Evolutionary conservation across 2,329 filamentous ascomycete genomes (phyloP), one percentile per base, ranked within the genome.

Genomic region (Xylariaceae sp.): DNA sequence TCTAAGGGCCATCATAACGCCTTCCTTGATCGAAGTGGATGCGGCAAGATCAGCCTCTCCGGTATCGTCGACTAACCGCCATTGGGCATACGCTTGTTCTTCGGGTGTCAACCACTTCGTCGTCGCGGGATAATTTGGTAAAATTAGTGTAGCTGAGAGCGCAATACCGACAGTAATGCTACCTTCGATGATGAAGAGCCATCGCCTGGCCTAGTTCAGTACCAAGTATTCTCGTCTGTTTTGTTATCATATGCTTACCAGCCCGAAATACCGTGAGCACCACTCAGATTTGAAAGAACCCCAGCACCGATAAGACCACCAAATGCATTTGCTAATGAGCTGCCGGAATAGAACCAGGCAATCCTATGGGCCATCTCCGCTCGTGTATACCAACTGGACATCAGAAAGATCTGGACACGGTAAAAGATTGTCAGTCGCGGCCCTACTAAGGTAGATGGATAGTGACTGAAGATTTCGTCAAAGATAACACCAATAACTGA

Each of bases 101-200:
- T 81, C 76, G 3, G 76, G 64, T 0, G 71, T 71, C 0, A 84
- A 63, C 81, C 81, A 84, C 20, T 68, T 71, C 0, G 81, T 81
- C 0, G 76, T 81, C 36, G 75, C 69, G 1, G 81, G 81, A 13
- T 81, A 82, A 59, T 84, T 75, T 0, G 81, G 82, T 0, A 84
- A 68, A 23, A 72, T 59, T 27, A 76, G 68, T 2, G 60, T 56
- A 3, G 73, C 63, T 1, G 68, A 23, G 1, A 75, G 55, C 1
- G 74, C 67, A 15, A 70, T 63, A 4, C 49, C 55, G 58, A 81
- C 59, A 47, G 76, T 74, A 15, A 75, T 68, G 9, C 74, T 71
- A 0, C 70, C 71, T 43, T 77, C 74, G 24, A 75, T 73, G 50
- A 75, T 74, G 57, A 74, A 73, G 6, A 73, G 61, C 69, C 70